Base-by-base conservation (phyloP, 208 protist species). In the Trypanosomatidae sp. region DNA sequence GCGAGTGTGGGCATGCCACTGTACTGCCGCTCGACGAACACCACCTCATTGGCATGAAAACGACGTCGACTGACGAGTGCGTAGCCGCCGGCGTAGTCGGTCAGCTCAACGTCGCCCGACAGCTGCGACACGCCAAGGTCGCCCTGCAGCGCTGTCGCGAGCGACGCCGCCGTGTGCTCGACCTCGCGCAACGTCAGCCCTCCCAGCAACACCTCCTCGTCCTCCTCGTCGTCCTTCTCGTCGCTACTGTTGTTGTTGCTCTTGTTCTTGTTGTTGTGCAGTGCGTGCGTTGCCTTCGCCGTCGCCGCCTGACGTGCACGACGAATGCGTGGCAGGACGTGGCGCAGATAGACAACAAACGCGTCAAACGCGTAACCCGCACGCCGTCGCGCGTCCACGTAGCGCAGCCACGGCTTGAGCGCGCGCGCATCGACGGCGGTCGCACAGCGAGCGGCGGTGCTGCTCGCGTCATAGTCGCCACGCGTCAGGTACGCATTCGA, bases 11-110 rank as follows among this genome's bases (percentile, higher is more conserved):
- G 11, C 60, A 4, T 43, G 42, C 63, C 19, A 86, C 38, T 21
- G 51, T 83, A 86, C 57, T 72, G 69, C 27, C 73, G 67, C 46
- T 90, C 75, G 0, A 79, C 56, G 33, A 90, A 82, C 40, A 90
- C 35, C 8, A 86, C 69, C 4, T 90, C 75, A 35, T 60, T 68
- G 6, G 75, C 41, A 44, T 72, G 67, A 37, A 87, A 78, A 44
- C 49, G 33, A 3, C 61, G 62, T 1, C 63, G 72, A 30, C 70
- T 77, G 20, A 90, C 55, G 50, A 90, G 71, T 33, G 66, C 81
- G n/a, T 86, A 61, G 21, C 81, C 81, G 26, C 73, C 70, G 6
- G 56, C 57, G 63, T 81, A 86, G 46, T 81, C 57, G 13, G 81
- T 47, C 13, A 90, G 63, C 56, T 86, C 75, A 44, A 90, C 61